Conservation (phyloP, 1,284 basidiomycete genomes). For the Sanghuangporus weigelae region DNA sequence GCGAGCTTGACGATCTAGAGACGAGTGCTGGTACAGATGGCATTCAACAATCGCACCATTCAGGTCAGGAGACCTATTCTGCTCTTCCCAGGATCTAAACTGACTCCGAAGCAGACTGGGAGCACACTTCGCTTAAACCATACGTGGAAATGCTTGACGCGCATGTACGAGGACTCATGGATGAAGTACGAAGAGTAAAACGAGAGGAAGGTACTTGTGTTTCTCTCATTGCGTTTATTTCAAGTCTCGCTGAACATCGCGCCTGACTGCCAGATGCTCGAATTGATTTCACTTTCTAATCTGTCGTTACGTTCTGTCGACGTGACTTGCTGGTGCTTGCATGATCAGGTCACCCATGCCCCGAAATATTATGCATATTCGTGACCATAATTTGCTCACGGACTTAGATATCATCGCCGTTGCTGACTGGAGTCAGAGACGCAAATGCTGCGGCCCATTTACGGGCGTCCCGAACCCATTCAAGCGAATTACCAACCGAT, state of each 20-base stretch:
- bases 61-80: constrained; percentile 34
- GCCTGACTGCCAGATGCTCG: not conserved
- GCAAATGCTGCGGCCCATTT: not conserved
- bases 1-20: constrained; percentile 61
- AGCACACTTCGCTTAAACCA: constrained; percentile 74
- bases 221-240: too few relatives aligned
- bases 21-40: constrained; percentile 29
- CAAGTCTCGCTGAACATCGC: not conserved
- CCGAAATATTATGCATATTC: too few relatives aligned
- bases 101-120: constrained; percentile 44
- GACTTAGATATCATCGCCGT: not conserved
- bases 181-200: constrained; percentile 47
- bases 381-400: not conserved
- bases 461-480: not conserved
- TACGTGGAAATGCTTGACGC: constrained; percentile 89
- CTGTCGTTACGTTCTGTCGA: not conserved
- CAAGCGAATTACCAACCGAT: not conserved
- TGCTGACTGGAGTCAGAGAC: not conserved
- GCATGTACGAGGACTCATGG: constrained; percentile 59
- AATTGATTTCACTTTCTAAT: constrained; percentile 4
- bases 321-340: not conserved
- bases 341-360: too few relatives aligned
- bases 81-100: not conserved
- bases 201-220: constrained; percentile 37
- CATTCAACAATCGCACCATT: constrained; percentile 36